Evolutionary conservation across 31 red algal genomes (phyloP).

Genomic region (Porphyra umbilicalis): DNA sequence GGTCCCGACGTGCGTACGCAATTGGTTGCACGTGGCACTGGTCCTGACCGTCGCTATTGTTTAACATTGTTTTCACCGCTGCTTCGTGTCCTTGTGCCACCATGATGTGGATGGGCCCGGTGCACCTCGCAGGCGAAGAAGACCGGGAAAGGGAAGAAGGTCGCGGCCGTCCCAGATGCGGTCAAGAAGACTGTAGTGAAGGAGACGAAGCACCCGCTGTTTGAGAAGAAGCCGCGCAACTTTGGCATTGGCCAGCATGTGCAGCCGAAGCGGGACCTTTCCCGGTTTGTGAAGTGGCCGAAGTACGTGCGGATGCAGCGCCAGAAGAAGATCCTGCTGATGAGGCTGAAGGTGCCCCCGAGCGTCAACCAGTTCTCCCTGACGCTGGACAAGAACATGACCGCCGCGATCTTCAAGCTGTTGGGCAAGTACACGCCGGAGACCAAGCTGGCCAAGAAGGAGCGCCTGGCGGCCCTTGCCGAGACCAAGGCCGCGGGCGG

Average conservation of each 20-base stretch:
- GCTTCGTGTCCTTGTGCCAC: not conserved
- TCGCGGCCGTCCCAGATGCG: slow-evolving; percentile 54
- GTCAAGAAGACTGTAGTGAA: slow-evolving; percentile 59
- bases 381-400: slow-evolving; percentile 83
- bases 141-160: slow-evolving; percentile 53
- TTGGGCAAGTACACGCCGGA: slow-evolving; percentile 94
- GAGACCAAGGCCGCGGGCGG: slow-evolving; percentile 71
- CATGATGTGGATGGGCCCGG: not conserved
- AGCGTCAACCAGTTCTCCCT: slow-evolving; percentile 91
- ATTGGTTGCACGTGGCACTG: not conserved
- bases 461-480: slow-evolving; percentile 72
- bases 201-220: slow-evolving; percentile 63
- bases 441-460: slow-evolving; percentile 61
- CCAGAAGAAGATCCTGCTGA: slow-evolving; percentile 85
- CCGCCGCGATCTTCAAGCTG: slow-evolving; percentile 69
- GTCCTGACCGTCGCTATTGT: not conserved
- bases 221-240: slow-evolving; percentile 90
- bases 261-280: slow-evolving; percentile 67
- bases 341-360: slow-evolving; percentile 96
- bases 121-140: not conserved
- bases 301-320: slow-evolving; percentile 96
- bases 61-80: not conserved
- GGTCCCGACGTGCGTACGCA: not conserved
- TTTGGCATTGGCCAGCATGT: slow-evolving; percentile 95
- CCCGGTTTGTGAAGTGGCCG: slow-evolving; percentile 93